These are phyloP conservation scores for Centrapalus pauciflorus DNA, from an alignment of 129 eudicot genomes.

Conservation along the genomic window DNA sequence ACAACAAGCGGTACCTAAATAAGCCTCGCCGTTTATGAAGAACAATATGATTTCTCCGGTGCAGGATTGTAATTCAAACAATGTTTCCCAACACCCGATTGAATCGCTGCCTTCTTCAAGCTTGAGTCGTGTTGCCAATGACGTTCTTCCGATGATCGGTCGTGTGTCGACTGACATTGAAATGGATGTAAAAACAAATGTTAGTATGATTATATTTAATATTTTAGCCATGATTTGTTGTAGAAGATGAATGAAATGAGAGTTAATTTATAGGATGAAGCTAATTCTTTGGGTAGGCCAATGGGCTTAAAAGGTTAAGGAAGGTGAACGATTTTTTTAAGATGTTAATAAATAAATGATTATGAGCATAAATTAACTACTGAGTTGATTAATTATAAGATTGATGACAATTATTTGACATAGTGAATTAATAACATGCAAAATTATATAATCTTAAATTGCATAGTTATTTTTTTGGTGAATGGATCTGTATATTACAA, in stretches of 20 bases:
- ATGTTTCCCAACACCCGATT: constrained; percentile 51
- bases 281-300: too few species aligned
- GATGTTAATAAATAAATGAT: too few species aligned
- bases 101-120: constrained; percentile 23
- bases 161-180: constrained; percentile 12
- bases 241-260: background rate
- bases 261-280: too few species aligned
- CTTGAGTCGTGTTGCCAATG: constrained; percentile 28
- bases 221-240: constrained; percentile 17
- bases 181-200: constrained; percentile 8
- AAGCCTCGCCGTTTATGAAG: constrained; percentile 59
- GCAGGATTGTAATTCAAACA: constrained; percentile 62
- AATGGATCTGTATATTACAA: too few species aligned
- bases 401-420: too few species aligned
- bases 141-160: constrained; percentile 21
- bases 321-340: too few species aligned
- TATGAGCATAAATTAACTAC: too few species aligned
- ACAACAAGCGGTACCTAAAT: constrained; percentile 52
- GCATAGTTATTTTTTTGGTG: too few species aligned
- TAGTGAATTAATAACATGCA: too few species aligned
- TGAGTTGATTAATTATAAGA: too few species aligned
- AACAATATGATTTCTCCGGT: constrained; percentile 59
- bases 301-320: too few species aligned
- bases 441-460: too few species aligned
- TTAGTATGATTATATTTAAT: background rate